Conservation (phyloP, 495 filamentous ascomycete genomes). For the Mytilinidion resinicola region DNA sequence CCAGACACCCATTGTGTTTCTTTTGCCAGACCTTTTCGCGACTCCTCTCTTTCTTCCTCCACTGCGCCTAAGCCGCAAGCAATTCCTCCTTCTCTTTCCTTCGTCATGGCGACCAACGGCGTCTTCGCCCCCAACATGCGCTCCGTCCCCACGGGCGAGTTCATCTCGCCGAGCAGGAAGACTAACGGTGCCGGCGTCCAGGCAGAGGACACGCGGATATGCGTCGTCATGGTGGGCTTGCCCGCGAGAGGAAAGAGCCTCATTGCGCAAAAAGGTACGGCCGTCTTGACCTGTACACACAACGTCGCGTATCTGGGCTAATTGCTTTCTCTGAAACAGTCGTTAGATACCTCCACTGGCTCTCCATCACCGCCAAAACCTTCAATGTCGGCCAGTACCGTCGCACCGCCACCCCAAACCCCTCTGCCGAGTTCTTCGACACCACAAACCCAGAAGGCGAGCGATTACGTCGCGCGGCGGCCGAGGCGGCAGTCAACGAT, state of each 20-base stretch:
- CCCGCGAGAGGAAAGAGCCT: slow-evolving; percentile 94
- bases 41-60: slow-evolving; percentile 1
- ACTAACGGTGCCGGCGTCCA: slow-evolving; percentile 54
- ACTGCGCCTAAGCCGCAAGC: slow-evolving; percentile 4
- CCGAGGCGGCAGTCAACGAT: slow-evolving; percentile 80
- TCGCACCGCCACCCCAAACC: slow-evolving; percentile 76
- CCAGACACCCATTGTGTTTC: slow-evolving; percentile 14
- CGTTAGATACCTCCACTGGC: slow-evolving; percentile 91
- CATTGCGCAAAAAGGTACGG: slow-evolving; percentile 90
- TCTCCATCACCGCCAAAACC: slow-evolving; percentile 82
- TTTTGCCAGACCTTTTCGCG: background rate
- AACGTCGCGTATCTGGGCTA: background rate
- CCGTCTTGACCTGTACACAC: background rate
- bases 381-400: slow-evolving; percentile 98
- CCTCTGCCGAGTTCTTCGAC: slow-evolving; percentile 88
- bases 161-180: slow-evolving; percentile 32
- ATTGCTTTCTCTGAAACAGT: slow-evolving; percentile 44
- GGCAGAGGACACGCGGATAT: slow-evolving; percentile 92
- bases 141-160: slow-evolving; percentile 30
- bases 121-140: slow-evolving; percentile 30
- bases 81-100: slow-evolving; percentile 1
- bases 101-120: slow-evolving; percentile 25
- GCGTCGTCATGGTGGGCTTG: slow-evolving; percentile 97
- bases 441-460: slow-evolving; percentile 82
- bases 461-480: slow-evolving; percentile 76